Evolutionary conservation across 2,329 filamentous ascomycete species (phyloP), one percentile per base, ranked within the genome.

Genomic region (Colletotrichum spaethianum): DNA sequence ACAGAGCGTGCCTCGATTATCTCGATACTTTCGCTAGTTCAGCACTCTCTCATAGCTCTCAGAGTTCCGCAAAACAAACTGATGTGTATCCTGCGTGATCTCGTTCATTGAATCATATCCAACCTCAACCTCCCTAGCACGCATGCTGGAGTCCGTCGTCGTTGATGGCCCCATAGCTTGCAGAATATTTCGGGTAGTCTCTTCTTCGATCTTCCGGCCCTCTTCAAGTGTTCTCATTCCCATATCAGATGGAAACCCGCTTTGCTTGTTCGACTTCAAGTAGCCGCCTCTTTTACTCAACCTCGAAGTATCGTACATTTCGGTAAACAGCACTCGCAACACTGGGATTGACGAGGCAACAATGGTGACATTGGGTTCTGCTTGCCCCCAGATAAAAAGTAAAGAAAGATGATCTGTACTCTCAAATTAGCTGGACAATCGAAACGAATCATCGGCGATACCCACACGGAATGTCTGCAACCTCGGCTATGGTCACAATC

Each of bases 361-460:
- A 31, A 74, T 74, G 44, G 72, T 73, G 16, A 57, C 70, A 16
- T 70, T 69, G 38, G 61, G 60, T 12, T 73, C 70, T 20, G 70
- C 70, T 18, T 70, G 65, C 33, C 53, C 70, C 70, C 70, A 73
- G 36, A 73, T 57, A 28, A 73, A 70, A 8, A 70, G 38, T 1
- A 67, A 33, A 7, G 63, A 67, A 14, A 67, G 20, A 11, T 55
- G 55, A 11, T 67, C 63, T 67, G 42, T 7, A 11, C 2, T 8
- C 14, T 6, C 31, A 9, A 4, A 28, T 67, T 20, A 67, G 63
- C 11, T n/a, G 20, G 2, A 36, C 14, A 26, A 11, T 0, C n/a
- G 2, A 2, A 12, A 2, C 12, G 28, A 16, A 0, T 1, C 4
- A 14, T 7, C 11, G 11, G 5, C 2, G 1, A 44, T 2, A 64